Evolutionary conservation across 371 early-diverging fungal genomes (phyloP), one percentile per base, ranked within the genome.

Genomic region (Ecytonucleospora hepatopenaei): DNA sequence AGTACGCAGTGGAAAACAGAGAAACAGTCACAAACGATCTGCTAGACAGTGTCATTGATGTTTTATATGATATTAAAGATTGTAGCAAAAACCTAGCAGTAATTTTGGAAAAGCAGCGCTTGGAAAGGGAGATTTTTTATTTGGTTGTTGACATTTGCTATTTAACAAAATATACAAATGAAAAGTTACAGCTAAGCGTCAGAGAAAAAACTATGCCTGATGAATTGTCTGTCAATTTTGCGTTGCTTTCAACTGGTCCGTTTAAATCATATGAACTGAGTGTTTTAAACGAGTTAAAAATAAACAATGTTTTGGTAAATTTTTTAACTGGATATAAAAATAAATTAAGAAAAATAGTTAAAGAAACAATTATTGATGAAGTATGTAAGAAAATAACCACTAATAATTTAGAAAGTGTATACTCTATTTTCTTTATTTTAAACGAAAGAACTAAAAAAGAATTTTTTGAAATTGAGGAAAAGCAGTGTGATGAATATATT

Each of bases 241-340:
- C 71, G 4, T 5, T 48, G 27, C n/a, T 71, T 0, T 48, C 55
- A 21, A 48, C 54, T 56, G 48, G 47, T 8, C 1, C 40, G 27
- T 71, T 48, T 47, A 68, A 65, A 48, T 71, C 71, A 1, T 71
- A 66, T 34, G 75, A 74, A 33, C 71, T 74, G 5, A 40, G 49
- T 48, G 62, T 68, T 32, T 48, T 74, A 19, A 55, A 55, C 33
- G 59, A 59, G 4, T 34, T 67, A 0, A 21, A 48, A 28, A 19
- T 58, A 1, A 61, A 57, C 15, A 49, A 68, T 47, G 75, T 74
- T 40, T 33, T 71, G 21, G 26, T 68, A 26, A 68, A 61, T 40
- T 26, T 74, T 1, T 33, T 71, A 12, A 60, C 57, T 23, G 47
- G 35, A 16, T 74, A 64, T 48, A 66, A 69, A 57, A 62, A 65